phyloP scores from a whole-genome alignment of 192 early-diverging fungal genomes.

The Gonapodya prolifera region DNA sequence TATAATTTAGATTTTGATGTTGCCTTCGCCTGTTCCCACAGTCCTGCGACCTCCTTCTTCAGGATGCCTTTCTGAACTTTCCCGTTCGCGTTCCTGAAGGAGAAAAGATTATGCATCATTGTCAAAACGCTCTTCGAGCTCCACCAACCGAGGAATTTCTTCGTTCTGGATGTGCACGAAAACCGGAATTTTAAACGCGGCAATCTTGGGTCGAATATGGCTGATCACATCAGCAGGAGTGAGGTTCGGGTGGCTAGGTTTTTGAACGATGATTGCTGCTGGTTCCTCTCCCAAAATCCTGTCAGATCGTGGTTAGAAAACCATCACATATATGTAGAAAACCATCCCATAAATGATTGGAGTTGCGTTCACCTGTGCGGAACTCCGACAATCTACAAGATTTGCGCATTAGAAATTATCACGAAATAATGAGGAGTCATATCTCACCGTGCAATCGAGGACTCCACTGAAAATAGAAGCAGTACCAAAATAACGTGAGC shows the following conservation, averaged over 20 bases:
- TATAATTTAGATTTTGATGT: background rate
- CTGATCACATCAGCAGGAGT: background rate
- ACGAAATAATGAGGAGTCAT: too few relatives aligned
- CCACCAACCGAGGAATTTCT: background rate
- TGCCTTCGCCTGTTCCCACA: background rate
- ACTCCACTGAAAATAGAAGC: too few relatives aligned
- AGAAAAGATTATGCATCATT: too few relatives aligned
- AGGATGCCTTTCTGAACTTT: background rate
- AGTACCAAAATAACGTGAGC: too few relatives aligned
- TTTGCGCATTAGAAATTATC: too few relatives aligned
- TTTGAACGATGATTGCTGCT: conserved; percentile 7
- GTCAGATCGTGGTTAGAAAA: background rate
- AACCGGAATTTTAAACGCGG: background rate
- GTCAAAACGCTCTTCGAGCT: too few relatives aligned
- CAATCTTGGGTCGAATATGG: background rate
- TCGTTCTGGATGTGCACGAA: background rate
- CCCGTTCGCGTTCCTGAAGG: background rate
- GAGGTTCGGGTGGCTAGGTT: background rate
- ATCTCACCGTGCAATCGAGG: conserved; percentile 9
- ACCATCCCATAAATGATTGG: too few relatives aligned
- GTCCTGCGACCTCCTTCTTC: background rate
- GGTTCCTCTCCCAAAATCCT: conserved; percentile 13
- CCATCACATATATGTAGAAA: too few relatives aligned
- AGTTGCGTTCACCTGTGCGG: too few relatives aligned
- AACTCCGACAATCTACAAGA: too few relatives aligned